Base-by-base conservation (phyloP, 768 basidiomycete genomes). In the Gautieria morchelliformis region DNA sequence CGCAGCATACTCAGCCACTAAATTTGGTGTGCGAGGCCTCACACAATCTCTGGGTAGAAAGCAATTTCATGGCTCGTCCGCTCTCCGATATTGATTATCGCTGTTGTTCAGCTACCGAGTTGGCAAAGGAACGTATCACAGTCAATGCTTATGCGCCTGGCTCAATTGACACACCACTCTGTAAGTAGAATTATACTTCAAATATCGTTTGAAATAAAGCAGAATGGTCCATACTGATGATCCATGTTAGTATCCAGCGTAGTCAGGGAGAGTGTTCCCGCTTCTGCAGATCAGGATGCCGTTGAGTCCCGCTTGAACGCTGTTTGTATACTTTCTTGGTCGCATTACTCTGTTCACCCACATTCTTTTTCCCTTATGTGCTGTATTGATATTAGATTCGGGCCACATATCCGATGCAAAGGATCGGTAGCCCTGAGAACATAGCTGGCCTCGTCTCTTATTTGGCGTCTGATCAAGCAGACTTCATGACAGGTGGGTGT, bases 11-110 rank as follows among this genome's bases (percentile, higher is more conserved):
- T 63, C 61, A 42, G 63, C 69, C 0, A 71, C 70, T 4, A 77
- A 78, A 62, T 76, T 75, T 60, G 75, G 74, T 2, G 51, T 78
- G 0, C 66, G 74, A 27, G 74, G 72, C 15, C 60, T 78, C 24
- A 76, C 77, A 0, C 75, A 76, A 37, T 3, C 35, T 20, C 22
- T 57, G 35, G 50, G 44, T 57, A 22, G 32, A n/a, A n/a, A n/a
- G n/a, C n/a, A n/a, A 15, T 5, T 12, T 40, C 11, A 45, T 14
- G 27, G 5, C 27, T 27, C 27, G 5, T 41, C 24, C 24, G 12
- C 22, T 40, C 15, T 27, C 22, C 22, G 6, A 19, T 14, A 15
- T 44, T 57, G 7, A 10, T 48, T 49, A 4, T 33, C 46, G 19
- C 56, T 5, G 27, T 27, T 27, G 27, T 27, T 27, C 27, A 27